Base-by-base conservation (phyloP, 1,139 yeast genomes). In the Magnusiomyces ingens region DNA sequence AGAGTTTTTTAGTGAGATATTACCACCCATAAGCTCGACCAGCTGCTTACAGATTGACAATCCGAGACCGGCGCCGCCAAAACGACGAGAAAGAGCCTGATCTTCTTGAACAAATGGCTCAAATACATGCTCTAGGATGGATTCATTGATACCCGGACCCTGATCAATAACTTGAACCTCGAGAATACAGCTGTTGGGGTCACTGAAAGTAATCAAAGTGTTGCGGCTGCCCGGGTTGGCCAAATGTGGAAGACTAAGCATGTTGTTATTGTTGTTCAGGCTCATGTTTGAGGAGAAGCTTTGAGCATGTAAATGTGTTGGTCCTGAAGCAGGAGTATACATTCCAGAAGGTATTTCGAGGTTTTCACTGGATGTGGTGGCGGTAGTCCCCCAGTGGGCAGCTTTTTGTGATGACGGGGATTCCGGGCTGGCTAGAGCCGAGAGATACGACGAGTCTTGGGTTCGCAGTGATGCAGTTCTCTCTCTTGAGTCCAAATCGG, bases 101-200 rank as follows among this genome's bases (percentile, higher is more conserved):
- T 93, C 98, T 46, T 98, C 98, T 70, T 91, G 99, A 36, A 89
- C 89, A 72, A 93, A 93, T 2, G 97, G 97, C 65, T 93, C 97
- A 70, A 93, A 93, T 1, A 93, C 93, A 59, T 85, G 84, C 49
- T 84, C 85, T 63, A 88, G 94, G 53, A 87, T 72, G 0, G 82
- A 79, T 17, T 85, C 83, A 48, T 85, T 90, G 52, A 93, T 89
- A 57, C 98, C 99, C 0, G 96, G 89, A 3, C 99, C 99, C 0
- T 94, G 85, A 67, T 93, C 99, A 38, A 78, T 77, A 8, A 93
- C 96, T 57, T 82, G 84, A 49, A 91, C 78, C 63, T 85, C 86
- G 52, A 86, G 69, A 36, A 52, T 47, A 37, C 49, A 47, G 38
- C 32, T 37, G 18, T 22, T 19, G 12, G 49, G 44, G n/a, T 10